A percentile compares a stretch with the other conserved stretches of the same genome.
phyloP scores from a whole-genome alignment of 2,329 filamentous ascomycete species.

The Trichoderma gracile region DNA sequence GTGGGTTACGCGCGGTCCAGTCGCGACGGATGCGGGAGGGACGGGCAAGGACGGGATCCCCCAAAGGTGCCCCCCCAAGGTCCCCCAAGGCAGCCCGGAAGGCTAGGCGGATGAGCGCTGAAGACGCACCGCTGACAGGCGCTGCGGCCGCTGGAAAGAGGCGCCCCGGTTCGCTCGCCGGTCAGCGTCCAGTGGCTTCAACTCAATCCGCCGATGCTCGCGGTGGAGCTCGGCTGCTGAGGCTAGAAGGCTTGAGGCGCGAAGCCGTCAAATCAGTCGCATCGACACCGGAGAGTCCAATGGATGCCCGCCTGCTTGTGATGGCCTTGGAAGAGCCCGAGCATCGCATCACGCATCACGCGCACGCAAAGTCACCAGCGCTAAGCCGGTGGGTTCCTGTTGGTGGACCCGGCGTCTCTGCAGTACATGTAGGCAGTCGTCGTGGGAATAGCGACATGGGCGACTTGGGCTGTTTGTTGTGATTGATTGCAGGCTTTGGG shows the following conservation, averaged over 20 bases:
- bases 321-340: neutral
- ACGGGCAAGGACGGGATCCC: constrained; percentile 25
- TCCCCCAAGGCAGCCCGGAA: neutral
- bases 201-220: constrained; percentile 1
- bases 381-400: constrained; percentile 14
- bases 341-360: constrained; percentile 25
- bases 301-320: neutral
- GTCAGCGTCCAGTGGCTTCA: constrained; percentile 3
- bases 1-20: constrained; percentile 38
- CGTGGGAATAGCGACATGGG: neutral
- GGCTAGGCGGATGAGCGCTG: neutral
- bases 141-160: neutral
- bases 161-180: neutral
- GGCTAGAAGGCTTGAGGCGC: constrained; percentile 4
- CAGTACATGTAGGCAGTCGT: no score
- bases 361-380: constrained; percentile 18
- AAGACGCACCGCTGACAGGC: neutral
- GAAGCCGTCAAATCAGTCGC: neutral
- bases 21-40: constrained; percentile 35
- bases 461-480: neutral
- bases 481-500: neutral
- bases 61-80: constrained; percentile 6
- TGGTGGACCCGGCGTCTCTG: constrained; percentile 19
- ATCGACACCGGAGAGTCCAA: neutral
- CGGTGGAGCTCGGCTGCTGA: constrained; percentile 20